Base-by-base conservation (phyloP, 495 filamentous ascomycete species). In the Xylaria intraflava region DNA sequence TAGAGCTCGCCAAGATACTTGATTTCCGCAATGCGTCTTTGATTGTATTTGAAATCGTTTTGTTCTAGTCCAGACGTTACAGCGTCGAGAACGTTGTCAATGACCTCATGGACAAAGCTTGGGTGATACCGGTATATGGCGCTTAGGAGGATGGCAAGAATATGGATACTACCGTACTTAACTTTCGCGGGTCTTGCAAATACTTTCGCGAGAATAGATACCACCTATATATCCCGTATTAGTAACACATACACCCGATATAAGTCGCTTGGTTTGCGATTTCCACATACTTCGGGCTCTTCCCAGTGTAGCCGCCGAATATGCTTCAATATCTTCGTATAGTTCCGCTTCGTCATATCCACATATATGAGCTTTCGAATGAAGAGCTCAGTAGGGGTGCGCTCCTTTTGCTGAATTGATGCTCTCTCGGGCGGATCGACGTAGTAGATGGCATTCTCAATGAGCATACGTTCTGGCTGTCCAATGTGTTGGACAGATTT, bases 371-470 rank as follows among this genome's bases (percentile, higher is more conserved):
- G 73, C 65, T 94, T 89, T 8, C 90, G 85, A 51, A 99, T 83
- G 64, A 91, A 99, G 26, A 93, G 77, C 62, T 97, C 91, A 64
- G 90, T 86, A 3, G 94, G 89, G 0, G 89, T 94, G 45, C 92
- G 82, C 68, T 99, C 92, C 66, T 97, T 97, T 65, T 96, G 92
- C 67, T 89, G 83, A 54, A 97, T 96, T 0, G 93, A 93, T 39
- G 92, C 86, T 51, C 94, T 82, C 63, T 93, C 85, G 0, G 93
- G 93, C 7, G 93, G 93, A 62, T 96, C 90, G 46, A 99, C 93
- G 64, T 95, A 97, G 68, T 99, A 99, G 54, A 96, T 83, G 16
- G 93, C 93, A 66, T 99, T 99, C 65, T 99, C 93, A 58, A 99
- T 92, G 12, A 96, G 82, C 88, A 99, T 96, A 49, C 90, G 84